Evolutionary conservation across 371 early-diverging fungal genomes (phyloP).

Genomic region (Capniomyces stellatus): DNA sequence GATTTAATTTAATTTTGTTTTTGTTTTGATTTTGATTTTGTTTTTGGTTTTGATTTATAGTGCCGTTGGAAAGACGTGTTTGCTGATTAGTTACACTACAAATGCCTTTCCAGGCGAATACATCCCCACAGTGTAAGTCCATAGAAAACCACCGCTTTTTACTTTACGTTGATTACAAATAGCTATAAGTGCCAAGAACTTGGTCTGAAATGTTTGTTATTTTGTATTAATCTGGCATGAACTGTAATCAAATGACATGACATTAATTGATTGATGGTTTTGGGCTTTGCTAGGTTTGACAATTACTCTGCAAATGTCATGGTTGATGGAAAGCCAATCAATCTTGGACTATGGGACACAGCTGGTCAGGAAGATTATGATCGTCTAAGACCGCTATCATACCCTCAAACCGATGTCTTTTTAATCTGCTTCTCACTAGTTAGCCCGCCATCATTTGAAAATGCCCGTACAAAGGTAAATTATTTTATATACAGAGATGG

Average conservation of each 20-base stretch:
- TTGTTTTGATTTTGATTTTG: background rate
- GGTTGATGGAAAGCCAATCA: conserved; percentile 88
- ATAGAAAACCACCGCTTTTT: background rate
- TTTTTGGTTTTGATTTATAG: conserved; percentile 19
- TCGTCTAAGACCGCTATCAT: conserved; percentile 81
- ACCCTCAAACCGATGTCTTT: conserved; percentile 87
- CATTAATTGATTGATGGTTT: too few relatives aligned
- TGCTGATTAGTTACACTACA: conserved; percentile 88
- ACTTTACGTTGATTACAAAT: too few relatives aligned
- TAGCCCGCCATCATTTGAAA: conserved; percentile 80
- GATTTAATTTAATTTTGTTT: too few relatives aligned
- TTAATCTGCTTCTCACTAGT: conserved; percentile 77
- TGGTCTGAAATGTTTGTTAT: too few relatives aligned
- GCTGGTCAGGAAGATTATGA: conserved; percentile 98
- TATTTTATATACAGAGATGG: background rate
- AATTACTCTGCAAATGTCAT: conserved; percentile 88
- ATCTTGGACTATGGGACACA: conserved; percentile 96
- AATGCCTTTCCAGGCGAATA: conserved; percentile 97
- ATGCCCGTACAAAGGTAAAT: conserved; percentile 62
- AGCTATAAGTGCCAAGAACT: too few relatives aligned
- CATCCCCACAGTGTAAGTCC: conserved; percentile 87
- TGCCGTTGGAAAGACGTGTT: conserved; percentile 91
- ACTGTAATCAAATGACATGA: too few relatives aligned
- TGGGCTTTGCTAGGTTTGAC: conserved; percentile 62
- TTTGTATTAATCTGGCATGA: too few relatives aligned